phyloP scores from a whole-genome alignment of 306 rosid genomes.

The Sicyos baderoa region DNA sequence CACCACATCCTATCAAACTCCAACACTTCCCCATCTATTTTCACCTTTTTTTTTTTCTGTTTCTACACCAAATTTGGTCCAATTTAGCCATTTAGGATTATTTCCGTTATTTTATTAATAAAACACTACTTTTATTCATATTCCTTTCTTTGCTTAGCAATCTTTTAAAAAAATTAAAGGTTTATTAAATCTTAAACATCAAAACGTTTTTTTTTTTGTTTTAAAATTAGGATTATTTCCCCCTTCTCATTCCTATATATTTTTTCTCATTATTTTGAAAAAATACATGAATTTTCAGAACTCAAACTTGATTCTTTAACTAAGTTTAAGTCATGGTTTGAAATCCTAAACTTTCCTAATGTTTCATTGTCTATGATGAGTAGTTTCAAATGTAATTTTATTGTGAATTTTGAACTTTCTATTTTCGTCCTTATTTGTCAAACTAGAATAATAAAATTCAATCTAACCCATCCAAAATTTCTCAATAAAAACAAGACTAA shows the following conservation, averaged over 20 bases:
- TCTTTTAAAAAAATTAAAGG: too few species aligned
- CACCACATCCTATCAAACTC: constrained; percentile 6
- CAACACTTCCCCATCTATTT: neutral
- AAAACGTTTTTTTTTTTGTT: too few species aligned
- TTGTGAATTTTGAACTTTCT: neutral
- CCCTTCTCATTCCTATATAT: too few species aligned
- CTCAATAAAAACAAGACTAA: neutral
- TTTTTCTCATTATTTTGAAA: too few species aligned
- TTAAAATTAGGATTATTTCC: too few species aligned
- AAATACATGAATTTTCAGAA: neutral
- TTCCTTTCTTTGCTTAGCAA: too few species aligned
- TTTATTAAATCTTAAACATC: too few species aligned
- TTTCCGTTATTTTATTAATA: too few species aligned
- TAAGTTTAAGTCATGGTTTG: neutral
- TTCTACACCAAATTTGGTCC: neutral
- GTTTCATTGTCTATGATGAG: too few species aligned
- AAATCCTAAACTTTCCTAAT: neutral
- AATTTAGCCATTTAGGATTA: too few species aligned
- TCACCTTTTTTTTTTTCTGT: neutral
- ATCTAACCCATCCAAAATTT: neutral
- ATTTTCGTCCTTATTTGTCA: neutral
- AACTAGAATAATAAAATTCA: neutral
- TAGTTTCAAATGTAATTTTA: neutral
- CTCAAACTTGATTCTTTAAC: neutral
- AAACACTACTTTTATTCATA: too few species aligned